Conservation (phyloP, 176 grass and related monocot genomes). For the Phoenix roebelenii region DNA sequence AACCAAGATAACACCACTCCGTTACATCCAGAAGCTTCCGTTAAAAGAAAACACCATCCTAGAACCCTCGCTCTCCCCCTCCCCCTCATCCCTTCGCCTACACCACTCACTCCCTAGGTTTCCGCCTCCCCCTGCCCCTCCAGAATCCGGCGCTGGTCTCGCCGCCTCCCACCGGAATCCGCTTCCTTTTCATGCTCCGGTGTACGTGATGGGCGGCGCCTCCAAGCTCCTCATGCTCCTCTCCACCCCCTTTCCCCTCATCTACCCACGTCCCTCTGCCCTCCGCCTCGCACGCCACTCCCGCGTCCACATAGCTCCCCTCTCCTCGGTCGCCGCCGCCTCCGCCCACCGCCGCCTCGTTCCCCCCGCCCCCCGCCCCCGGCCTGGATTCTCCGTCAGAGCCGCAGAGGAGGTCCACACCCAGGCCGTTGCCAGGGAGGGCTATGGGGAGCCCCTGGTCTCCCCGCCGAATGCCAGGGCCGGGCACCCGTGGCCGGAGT, state of each 20-base stretch:
- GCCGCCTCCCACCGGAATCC: conserved; percentile 2
- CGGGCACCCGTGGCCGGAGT: conserved; percentile 42
- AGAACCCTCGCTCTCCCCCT: conserved; percentile 2
- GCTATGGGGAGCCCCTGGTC: conserved; percentile 4
- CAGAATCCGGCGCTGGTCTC: background rate
- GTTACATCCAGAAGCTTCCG: no score
- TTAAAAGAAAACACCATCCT: background rate
- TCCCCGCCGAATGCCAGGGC: background rate
- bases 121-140: background rate
- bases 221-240: conserved; percentile 55
- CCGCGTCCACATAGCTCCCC: conserved; percentile 31
- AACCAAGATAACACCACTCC: no score
- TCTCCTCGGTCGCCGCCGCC: conserved; percentile 12
- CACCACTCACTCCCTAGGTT: background rate
- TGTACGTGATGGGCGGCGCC: conserved; percentile 53
- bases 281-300: conserved; percentile 22
- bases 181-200: background rate
- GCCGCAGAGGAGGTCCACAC: conserved; percentile 13
- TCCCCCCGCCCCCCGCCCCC: background rate
- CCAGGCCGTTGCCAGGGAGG: conserved; percentile 12
- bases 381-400: background rate
- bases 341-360: conserved; percentile 19
- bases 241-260: conserved; percentile 25
- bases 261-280: conserved; percentile 39
- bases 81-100: background rate